Conservation (phyloP, 305 asterid genomes). For the Fraxinus nigra region DNA sequence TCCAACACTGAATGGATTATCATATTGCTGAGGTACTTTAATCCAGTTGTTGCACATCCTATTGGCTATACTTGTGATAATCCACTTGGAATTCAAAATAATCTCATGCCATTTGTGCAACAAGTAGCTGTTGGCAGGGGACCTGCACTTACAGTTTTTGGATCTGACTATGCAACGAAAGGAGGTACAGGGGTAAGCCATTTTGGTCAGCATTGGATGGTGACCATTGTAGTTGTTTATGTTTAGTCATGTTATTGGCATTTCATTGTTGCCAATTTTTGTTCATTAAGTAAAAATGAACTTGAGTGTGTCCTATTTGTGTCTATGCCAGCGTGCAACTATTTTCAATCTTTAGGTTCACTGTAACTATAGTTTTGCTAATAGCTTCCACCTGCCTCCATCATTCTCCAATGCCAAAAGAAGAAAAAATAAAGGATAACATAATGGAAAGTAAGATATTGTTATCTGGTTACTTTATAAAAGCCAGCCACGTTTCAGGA, state of each 20-base stretch:
- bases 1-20: constrained; percentile 60
- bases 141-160: constrained; percentile 52
- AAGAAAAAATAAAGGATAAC: background rate
- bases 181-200: constrained; percentile 67
- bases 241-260: background rate
- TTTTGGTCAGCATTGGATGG: background rate
- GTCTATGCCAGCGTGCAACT: background rate
- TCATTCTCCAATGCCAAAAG: background rate
- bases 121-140: constrained; percentile 71
- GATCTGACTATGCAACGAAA: constrained; percentile 50
- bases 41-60: constrained; percentile 68
- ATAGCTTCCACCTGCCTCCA: background rate
- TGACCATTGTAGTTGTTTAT: background rate
- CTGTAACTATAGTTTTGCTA: background rate
- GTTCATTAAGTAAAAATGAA: background rate
- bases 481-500: background rate
- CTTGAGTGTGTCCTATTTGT: background rate
- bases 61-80: constrained; percentile 65
- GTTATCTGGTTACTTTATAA: background rate
- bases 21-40: constrained; percentile 62
- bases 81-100: constrained; percentile 63
- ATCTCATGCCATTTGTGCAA: constrained; percentile 68
- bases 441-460: background rate
- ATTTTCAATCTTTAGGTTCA: background rate
- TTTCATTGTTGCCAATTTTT: background rate